phyloP scores from a whole-genome alignment of 2,329 filamentous ascomycete genomes.

The Fusarium paranaense region DNA sequence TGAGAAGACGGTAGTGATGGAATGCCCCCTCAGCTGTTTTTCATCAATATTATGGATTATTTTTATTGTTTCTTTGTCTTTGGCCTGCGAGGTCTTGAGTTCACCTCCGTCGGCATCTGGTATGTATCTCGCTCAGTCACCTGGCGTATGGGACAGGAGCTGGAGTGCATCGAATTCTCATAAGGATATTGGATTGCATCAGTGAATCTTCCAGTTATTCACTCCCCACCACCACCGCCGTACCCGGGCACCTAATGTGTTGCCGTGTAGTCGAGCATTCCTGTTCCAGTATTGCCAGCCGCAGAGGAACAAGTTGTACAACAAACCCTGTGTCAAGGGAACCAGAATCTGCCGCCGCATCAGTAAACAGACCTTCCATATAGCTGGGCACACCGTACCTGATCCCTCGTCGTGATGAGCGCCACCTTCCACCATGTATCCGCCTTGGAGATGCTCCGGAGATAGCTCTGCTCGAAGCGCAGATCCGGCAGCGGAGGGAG shows the following conservation, averaged over 20 bases:
- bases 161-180: conserved; percentile 4
- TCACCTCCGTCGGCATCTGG: background rate
- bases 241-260: conserved; percentile 79
- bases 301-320: conserved; percentile 87
- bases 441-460: conserved; percentile 85
- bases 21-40: background rate
- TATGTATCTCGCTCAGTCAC: background rate
- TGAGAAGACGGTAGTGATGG: background rate
- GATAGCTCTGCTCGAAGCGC: conserved; percentile 97
- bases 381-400: conserved; percentile 67
- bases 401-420: conserved; percentile 89
- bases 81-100: background rate
- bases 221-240: conserved; percentile 95
- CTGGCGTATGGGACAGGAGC: background rate
- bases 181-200: conserved; percentile 14
- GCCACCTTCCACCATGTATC: conserved; percentile 83
- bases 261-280: conserved; percentile 80
- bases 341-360: conserved; percentile 74
- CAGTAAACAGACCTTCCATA: background rate
- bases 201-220: conserved; percentile 84
- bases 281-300: conserved; percentile 95
- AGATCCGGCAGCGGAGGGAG: conserved; percentile 84
- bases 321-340: conserved; percentile 85
- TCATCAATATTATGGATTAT: background rate
- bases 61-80: background rate